Percentiles rank a stretch among this genome's conserved stretches.
These are phyloP conservation scores for Beauveria sp. DNA, from an alignment of 2,329 filamentous ascomycete species.

Conservation along the genomic window DNA sequence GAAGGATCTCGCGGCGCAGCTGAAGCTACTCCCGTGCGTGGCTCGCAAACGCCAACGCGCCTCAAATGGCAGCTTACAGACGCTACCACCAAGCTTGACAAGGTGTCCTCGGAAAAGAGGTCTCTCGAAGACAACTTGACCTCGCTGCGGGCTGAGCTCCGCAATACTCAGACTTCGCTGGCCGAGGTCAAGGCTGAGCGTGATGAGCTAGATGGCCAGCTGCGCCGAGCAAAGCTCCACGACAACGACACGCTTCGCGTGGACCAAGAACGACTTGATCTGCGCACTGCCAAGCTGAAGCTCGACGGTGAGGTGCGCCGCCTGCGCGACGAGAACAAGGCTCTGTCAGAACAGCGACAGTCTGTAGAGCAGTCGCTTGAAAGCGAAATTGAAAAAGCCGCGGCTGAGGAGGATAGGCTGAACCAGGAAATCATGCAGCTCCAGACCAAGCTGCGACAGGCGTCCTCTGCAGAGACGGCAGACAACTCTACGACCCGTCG, in stretches of 20 bases:
- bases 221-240: slow-evolving; percentile 46
- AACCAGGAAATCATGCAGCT: slow-evolving; percentile 46
- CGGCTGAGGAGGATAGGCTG: slow-evolving; percentile 57
- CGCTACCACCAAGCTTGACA: slow-evolving; percentile 48
- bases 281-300: slow-evolving; percentile 59
- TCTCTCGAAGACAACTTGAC: slow-evolving; percentile 55
- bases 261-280: slow-evolving; percentile 61
- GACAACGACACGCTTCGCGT: slow-evolving; percentile 52
- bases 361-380: slow-evolving; percentile 57
- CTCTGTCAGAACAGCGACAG: slow-evolving; percentile 47
- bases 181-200: slow-evolving; percentile 56
- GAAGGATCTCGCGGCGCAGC: slow-evolving; percentile 21
- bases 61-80: slow-evolving; percentile 52
- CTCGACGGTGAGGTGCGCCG: slow-evolving; percentile 60
- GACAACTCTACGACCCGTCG: slow-evolving; percentile 53
- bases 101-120: slow-evolving; percentile 52
- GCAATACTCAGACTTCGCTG: slow-evolving; percentile 47
- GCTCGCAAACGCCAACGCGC: slow-evolving; percentile 39
- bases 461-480: slow-evolving; percentile 39
- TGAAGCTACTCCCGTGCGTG: slow-evolving; percentile 21
- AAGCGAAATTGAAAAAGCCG: slow-evolving; percentile 57
- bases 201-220: slow-evolving; percentile 56
- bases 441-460: slow-evolving; percentile 37
- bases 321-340: slow-evolving; percentile 55
- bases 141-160: slow-evolving; percentile 51